Conservation (phyloP, 2,329 filamentous ascomycete genomes). For the Orbilia blumenaviensis region DNA sequence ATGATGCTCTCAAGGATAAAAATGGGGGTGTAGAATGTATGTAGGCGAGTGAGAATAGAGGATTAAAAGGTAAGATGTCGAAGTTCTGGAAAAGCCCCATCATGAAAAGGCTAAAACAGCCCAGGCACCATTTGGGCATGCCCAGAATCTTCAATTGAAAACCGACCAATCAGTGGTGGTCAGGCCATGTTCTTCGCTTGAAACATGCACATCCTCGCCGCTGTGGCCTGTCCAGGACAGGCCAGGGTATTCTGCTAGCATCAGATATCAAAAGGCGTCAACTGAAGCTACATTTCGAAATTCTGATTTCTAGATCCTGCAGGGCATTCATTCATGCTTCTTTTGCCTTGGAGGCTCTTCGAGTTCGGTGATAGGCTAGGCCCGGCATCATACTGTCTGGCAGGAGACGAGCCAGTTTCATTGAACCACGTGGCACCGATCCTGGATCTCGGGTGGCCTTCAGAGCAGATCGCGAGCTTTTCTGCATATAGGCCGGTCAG, state of each 20-base stretch:
- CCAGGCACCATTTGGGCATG: constrained; percentile 26
- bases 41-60: neutral
- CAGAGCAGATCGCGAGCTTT: too few species aligned
- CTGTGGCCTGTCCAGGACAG: constrained; percentile 3
- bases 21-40: neutral
- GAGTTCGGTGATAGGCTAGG: too few species aligned
- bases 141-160: constrained; percentile 35
- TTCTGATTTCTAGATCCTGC: too few species aligned
- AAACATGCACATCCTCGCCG: constrained; percentile 36
- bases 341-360: too few species aligned
- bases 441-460: too few species aligned
- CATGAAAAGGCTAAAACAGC: constrained; percentile 32
- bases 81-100: constrained; percentile 31
- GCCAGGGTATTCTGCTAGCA: neutral
- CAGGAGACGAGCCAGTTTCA: too few species aligned
- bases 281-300: too few species aligned
- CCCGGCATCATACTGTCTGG: too few species aligned
- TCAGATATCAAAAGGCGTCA: neutral
- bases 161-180: constrained; percentile 15
- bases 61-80: constrained; percentile 29
- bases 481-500: too few species aligned
- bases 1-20: neutral
- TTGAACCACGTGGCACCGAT: too few species aligned
- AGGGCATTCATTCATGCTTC: too few species aligned
- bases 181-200: constrained; percentile 12